A percentile compares a stretch with the other conserved stretches of the same genome.
These are phyloP conservation scores for Pseudomassariella vexata DNA, from an alignment of 2,329 filamentous ascomycete genomes.

Conservation along the genomic window DNA sequence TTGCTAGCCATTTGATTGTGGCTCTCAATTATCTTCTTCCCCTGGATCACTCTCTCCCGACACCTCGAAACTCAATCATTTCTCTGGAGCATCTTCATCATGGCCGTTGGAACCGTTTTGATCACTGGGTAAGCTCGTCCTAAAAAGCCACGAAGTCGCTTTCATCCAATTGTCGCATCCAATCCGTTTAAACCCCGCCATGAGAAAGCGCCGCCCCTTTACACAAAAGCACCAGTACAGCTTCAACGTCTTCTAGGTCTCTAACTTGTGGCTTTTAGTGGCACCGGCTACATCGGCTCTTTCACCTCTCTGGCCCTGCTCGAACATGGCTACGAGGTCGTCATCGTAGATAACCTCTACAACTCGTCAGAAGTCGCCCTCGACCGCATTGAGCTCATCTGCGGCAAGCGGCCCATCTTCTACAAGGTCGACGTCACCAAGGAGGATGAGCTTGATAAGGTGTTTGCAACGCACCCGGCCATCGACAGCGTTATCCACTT, in stretches of 20 bases:
- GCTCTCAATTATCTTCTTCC: not conserved
- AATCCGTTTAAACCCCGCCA: slow-evolving; percentile 10
- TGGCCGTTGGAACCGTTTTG: slow-evolving; percentile 82
- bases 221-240: no score
- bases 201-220: no score
- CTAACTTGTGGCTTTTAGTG: slow-evolving; percentile 49
- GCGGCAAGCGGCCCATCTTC: slow-evolving; percentile 80
- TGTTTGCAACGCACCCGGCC: slow-evolving; percentile 82
- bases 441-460: slow-evolving; percentile 73
- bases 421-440: slow-evolving; percentile 85
- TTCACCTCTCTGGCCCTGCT: slow-evolving; percentile 92
- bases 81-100: slow-evolving; percentile 42
- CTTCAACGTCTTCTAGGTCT: no score
- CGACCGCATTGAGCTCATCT: slow-evolving; percentile 92
- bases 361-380: slow-evolving; percentile 90
- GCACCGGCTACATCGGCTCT: slow-evolving; percentile 97
- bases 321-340: slow-evolving; percentile 90
- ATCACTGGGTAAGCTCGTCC: slow-evolving; percentile 76
- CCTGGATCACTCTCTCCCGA: no score
- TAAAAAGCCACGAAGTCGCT: no score
- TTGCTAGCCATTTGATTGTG: no score
- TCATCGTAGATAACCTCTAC: slow-evolving; percentile 94
- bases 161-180: no score
- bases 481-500: slow-evolving; percentile 99
- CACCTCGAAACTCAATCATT: no score